Evolutionary conservation across 2,329 filamentous ascomycete genomes (phyloP).

Genomic region (Monascus ruber): DNA sequence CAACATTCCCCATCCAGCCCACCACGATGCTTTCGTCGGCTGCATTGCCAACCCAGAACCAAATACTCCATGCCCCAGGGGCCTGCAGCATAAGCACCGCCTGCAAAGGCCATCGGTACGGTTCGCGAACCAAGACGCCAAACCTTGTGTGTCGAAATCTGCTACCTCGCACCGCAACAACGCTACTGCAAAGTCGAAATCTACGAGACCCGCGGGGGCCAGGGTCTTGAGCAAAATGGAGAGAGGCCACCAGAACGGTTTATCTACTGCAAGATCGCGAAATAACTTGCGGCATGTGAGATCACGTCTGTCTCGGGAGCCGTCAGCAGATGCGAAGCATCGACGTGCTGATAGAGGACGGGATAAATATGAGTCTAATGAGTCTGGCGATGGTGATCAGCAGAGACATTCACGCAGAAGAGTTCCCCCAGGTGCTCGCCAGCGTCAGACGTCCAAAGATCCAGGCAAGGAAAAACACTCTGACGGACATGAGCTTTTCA

Average conservation of each 20-base stretch:
- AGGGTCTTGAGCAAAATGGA: not conserved
- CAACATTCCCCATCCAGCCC: not conserved
- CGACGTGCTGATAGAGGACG: not conserved
- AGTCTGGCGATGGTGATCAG: constrained; percentile 14
- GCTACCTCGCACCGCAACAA: not conserved
- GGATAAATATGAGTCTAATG: constrained; percentile 1
- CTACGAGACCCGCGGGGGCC: not conserved
- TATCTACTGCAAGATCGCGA: not conserved
- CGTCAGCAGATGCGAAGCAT: not conserved
- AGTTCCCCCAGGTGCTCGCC: not conserved
- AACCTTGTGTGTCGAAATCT: not conserved
- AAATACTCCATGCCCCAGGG: not conserved
- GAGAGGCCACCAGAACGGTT: not conserved
- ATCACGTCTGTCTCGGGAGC: not conserved
- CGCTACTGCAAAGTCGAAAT: not conserved
- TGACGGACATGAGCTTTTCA: no score
- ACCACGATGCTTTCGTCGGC: not conserved
- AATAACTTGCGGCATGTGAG: not conserved
- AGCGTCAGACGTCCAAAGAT: no score
- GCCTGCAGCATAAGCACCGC: not conserved
- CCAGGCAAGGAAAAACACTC: no score
- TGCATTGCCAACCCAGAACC: not conserved
- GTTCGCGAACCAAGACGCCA: not conserved
- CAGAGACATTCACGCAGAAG: constrained; percentile 17
- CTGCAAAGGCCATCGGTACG: not conserved